Conservation (phyloP, 768 basidiomycete genomes). For the Ramaria sp. region DNA sequence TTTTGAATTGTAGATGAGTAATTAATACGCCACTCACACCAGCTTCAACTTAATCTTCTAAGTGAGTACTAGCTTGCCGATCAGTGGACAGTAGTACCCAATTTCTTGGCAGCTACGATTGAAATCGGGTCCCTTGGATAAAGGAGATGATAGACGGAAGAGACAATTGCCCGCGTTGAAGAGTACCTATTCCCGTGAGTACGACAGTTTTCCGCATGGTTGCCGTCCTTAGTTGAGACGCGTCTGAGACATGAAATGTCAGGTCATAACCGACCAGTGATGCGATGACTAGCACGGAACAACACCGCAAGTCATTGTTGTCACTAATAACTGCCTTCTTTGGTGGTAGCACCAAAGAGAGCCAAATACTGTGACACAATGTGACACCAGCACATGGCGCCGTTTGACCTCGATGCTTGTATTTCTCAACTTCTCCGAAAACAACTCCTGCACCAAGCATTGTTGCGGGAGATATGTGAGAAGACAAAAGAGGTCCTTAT, state of each 20-base stretch:
- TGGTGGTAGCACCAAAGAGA: neutral
- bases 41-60: neutral
- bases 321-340: neutral
- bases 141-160: neutral
- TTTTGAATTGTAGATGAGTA: no score
- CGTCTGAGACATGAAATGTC: neutral
- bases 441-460: slow-evolving; percentile 88
- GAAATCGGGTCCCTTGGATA: neutral
- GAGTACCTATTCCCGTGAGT: no score
- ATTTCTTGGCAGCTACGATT: neutral
- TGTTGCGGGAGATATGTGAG: slow-evolving; percentile 97
- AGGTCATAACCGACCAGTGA: slow-evolving; percentile 1
- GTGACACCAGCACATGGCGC: slow-evolving; percentile 23
- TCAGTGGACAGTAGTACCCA: neutral
- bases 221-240: neutral
- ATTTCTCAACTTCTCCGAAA: slow-evolving; percentile 84
- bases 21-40: no score
- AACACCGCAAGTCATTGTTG: neutral
- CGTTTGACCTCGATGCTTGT: slow-evolving; percentile 96
- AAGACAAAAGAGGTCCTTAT: slow-evolving; percentile 99
- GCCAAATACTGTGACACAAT: neutral
- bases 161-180: neutral
- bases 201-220: neutral
- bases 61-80: neutral
- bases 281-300: neutral